Base-by-base conservation (phyloP, 2,329 filamentous ascomycete genomes). In the Pleomassaria siparia region DNA sequence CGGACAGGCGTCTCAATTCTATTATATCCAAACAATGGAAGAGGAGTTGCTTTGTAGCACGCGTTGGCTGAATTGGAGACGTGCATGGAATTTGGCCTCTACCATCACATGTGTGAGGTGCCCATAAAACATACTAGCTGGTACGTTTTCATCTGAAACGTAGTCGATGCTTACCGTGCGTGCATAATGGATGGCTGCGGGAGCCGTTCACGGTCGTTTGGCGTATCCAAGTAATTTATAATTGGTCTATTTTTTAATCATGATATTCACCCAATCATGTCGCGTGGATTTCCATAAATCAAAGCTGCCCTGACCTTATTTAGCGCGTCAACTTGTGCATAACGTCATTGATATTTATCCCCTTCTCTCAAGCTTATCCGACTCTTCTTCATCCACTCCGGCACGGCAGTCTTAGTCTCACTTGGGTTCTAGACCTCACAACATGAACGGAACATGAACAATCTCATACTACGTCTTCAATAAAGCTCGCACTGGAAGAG, bases 1-100 rank as follows among this genome's bases (percentile, higher is more conserved):
- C n/a, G n/a, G 40, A 44, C 5, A 43, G 64, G 66, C 59, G 60
- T 68, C 62, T 18, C 51, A 45, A 58, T 33, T n/a, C 24, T 43
- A 21, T 43, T 46, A 54, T 47, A 50, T 33, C 30, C 43, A 45
- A 7, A n/a, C n/a, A n/a, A 29, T 35, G 36, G 42, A 49, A 47
- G 41, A 39, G 37, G 35, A 40, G 30, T 20, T 52, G 39, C 43
- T 51, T 49, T 39, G 49, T 47, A 55, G 40, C 49, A 37, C 36
- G n/a, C n/a, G 44, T 49, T 26, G 43, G 43, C 15, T 40, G 49
- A 50, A 25, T 40, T 21, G 12, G n/a, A 37, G 6, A 24, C 18
- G 50, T 50, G 15, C 21, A 22, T 41, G 39, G 39, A 40, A 28
- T 25, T 44, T n/a, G 6, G 7, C 30, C 21, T 42, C 22, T 30